Evolutionary conservation across 1,284 basidiomycete species (phyloP).

Genomic region (Tylopilus orsonianus): DNA sequence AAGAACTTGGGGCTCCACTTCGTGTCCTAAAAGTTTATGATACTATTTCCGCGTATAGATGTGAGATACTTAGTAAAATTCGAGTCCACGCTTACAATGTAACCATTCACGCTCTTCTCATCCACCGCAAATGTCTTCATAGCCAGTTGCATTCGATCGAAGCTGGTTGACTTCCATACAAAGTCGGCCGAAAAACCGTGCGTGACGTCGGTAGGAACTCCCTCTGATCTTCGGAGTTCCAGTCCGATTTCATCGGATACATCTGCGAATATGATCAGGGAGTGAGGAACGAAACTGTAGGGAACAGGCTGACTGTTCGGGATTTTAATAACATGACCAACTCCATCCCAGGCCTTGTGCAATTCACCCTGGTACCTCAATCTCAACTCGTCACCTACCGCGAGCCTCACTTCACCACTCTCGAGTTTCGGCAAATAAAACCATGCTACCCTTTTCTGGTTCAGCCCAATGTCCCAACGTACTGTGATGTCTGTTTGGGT

Average conservation of each 20-base stretch:
- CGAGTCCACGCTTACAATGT: constrained; percentile 63
- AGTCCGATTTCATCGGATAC: constrained; percentile 97
- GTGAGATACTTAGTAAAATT: background rate
- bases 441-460: constrained; percentile 98
- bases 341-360: constrained; percentile 93
- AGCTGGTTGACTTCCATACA: constrained; percentile 99
- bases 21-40: constrained; percentile 97
- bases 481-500: constrained; percentile 96
- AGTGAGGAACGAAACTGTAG: background rate
- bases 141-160: constrained; percentile 97
- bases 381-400: constrained; percentile 94
- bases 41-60: constrained; percentile 56
- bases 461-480: constrained; percentile 96
- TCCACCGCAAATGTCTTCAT: constrained; percentile 99
- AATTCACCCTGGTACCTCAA: constrained; percentile 88
- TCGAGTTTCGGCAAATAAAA: constrained; percentile 95
- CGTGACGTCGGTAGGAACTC: constrained; percentile 93
- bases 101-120: constrained; percentile 98
- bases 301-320: constrained; percentile 81
- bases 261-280: constrained; percentile 51
- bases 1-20: constrained; percentile 88
- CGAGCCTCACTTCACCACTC: constrained; percentile 95
- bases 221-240: constrained; percentile 88
- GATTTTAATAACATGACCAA: constrained; percentile 98
- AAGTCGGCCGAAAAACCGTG: constrained; percentile 97